Evolutionary conservation across 768 basidiomycete species (phyloP), one percentile per base, ranked within the genome.

Genomic region (Calvatia gigantea): DNA sequence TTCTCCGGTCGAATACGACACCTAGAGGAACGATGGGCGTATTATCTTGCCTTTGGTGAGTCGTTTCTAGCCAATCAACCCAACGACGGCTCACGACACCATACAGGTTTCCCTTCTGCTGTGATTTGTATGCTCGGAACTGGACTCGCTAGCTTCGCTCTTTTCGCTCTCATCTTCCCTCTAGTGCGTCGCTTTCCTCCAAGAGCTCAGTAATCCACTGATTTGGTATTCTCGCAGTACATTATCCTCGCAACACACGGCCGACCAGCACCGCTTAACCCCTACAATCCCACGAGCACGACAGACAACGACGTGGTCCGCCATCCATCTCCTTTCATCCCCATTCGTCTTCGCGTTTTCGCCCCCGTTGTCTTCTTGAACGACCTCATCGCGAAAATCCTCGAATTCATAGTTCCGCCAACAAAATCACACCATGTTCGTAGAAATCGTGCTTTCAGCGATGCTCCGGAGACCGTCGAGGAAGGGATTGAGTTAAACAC

Each of bases 1-100:
- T 73, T 92, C 11, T 78, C 89, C 1, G 72, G 80, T 12, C 75
- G 91, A 52, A 81, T 93, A 43, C 73, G 85, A 45, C 81, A 88
- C 65, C 73, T 94, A 17, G 93, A 95, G 70, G 90, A 93, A 69
- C 81, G 91, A 38, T 95, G 93, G 93, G 81, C 87, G 1, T 95
- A 94, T 70, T 91, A 86, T 65, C 78, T 93, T 56, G 87, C 87
- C 4, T 95, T 93, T 60, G 93, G 93, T 79, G 48, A 31, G 75
- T 64, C 43, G 50, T 4, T 53, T 52, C n/a, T 21, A 37, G 14
- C 49, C 27, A 11, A 46, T 56, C 37, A 21, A 19, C 37, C 27
- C 4, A 23, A 43, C 39, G 6, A 38, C 7, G 11, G 32, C 39
- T 32, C 50, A 11, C 35, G 59, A 17, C 39, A 54, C n/a, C 33